These are phyloP conservation scores for Cryphonectria nitschkei DNA, from an alignment of 2,329 filamentous ascomycete species.

Conservation along the genomic window DNA sequence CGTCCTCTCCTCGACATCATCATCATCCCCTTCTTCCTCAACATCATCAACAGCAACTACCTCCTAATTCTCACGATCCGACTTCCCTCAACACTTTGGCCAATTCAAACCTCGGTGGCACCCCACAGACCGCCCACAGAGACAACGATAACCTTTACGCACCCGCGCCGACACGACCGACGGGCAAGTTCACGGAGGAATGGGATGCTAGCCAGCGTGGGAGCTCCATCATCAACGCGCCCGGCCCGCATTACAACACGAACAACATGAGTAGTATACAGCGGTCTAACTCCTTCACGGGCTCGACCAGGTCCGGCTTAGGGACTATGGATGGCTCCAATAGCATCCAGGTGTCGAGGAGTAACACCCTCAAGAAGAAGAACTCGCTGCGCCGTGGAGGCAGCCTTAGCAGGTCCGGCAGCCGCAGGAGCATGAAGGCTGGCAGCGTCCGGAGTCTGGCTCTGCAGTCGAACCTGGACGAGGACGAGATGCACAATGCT, in stretches of 20 bases:
- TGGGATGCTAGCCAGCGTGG: conserved; percentile 72
- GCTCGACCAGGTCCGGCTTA: conserved; percentile 52
- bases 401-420: conserved; percentile 79
- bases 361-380: conserved; percentile 88
- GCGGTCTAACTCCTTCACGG: conserved; percentile 64
- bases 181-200: conserved; percentile 67
- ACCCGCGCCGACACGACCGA: conserved; percentile 36
- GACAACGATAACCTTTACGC: conserved; percentile 28
- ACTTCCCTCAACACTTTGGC: conserved; percentile 31
- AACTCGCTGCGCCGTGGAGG: conserved; percentile 72
- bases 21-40: conserved; percentile 13
- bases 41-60: conserved; percentile 4
- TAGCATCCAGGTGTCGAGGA: conserved; percentile 47
- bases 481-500: conserved; percentile 76
- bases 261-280: conserved; percentile 48
- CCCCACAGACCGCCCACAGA: conserved; percentile 5
- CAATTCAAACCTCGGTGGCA: conserved; percentile 24
- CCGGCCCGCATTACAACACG: conserved; percentile 27
- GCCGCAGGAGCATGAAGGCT: conserved; percentile 79
- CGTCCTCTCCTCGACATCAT: conserved; percentile 14
- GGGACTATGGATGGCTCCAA: conserved; percentile 39
- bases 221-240: conserved; percentile 64
- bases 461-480: conserved; percentile 69
- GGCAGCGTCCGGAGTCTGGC: conserved; percentile 84
- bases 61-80: conserved; percentile 9